Evolutionary conservation across 2,329 filamentous ascomycete species (phyloP).

Genomic region (Aureobasidium sp.): DNA sequence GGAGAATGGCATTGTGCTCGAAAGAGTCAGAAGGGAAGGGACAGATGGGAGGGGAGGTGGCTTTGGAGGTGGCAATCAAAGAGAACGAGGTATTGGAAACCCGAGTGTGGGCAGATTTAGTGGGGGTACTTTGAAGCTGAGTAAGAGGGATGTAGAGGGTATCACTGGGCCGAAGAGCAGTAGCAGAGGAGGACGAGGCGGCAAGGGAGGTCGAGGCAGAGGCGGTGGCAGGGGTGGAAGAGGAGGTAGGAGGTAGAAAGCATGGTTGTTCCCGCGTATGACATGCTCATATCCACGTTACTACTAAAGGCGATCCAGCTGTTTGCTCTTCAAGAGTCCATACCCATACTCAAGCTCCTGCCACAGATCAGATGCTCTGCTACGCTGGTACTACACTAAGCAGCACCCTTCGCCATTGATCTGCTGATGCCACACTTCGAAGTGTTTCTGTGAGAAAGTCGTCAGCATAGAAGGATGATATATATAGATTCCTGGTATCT

Average conservation of each 20-base stretch:
- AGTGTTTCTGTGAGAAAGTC: neutral
- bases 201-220: constrained; percentile 6
- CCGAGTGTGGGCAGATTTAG: constrained; percentile 75
- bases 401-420: neutral
- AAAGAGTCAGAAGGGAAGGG: constrained; percentile 46
- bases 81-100: constrained; percentile 60
- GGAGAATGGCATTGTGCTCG: constrained; percentile 86
- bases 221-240: constrained; percentile 3
- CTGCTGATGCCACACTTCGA: too few species aligned
- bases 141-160: constrained; percentile 64
- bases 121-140: constrained; percentile 72
- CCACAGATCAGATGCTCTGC: neutral
- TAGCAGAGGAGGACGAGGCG: constrained; percentile 13
- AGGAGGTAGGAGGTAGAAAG: neutral
- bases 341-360: neutral
- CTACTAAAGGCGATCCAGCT: neutral
- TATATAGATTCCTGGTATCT: too few species aligned
- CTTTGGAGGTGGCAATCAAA: constrained; percentile 25
- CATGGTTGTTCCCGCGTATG: neutral
- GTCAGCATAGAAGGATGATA: neutral
- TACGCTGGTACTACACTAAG: neutral
- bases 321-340: neutral
- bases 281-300: neutral
- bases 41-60: constrained; percentile 21
- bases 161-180: constrained; percentile 38